Evolutionary conservation across 352 stramenopile species (phyloP), one percentile per base, ranked within the genome.

Genomic region (Paralagenidium karlingii): DNA sequence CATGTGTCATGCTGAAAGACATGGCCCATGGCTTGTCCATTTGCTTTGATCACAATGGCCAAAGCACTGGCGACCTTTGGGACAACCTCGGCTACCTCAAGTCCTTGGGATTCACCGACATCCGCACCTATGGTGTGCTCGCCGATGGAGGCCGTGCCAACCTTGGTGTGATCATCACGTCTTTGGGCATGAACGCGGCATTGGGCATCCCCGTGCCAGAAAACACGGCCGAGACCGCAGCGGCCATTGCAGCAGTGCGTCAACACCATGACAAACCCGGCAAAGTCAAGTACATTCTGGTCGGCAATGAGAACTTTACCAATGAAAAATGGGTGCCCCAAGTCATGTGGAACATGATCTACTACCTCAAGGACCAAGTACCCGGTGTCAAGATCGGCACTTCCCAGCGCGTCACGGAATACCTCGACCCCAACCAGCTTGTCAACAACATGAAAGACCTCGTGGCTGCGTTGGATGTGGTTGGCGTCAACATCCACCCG

Each of bases 401-500:
- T 13, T 58, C 68, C 8, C 58, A 74, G 40, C 61, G 61, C 43
- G 67, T 69, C 46, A 74, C 61, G 22, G 61, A 74, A 45, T 32
- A 68, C 40, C 49, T 74, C 13, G 59, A 75, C 41, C 53, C 55
- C 42, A n/a, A n/a, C n/a, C n/a, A n/a, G n/a, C 34, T 51, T 18
- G 51, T 75, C 34, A 55, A 45, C 20, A 57, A 60, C 1, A 27
- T 68, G 21, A 31, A 49, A 19, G 58, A 73, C 38, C 51, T 87
- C 15, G 47, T 82, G 15, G 31, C 40, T 3, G 54, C 43, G 11
- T 81, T 64, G 47, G 68, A 87, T 39, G 53, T 74, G 25, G 44
- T 81, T 19, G 73, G 69, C 22, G 71, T 81, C 42, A 83, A 84
- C 60, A 79, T 84, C 39, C 68, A 83, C 48, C 63, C 67, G 1